Evolutionary conservation across 2,329 filamentous ascomycete genomes (phyloP), one percentile per base, ranked within the genome.

Genomic region (Pleoardoris graminearum): DNA sequence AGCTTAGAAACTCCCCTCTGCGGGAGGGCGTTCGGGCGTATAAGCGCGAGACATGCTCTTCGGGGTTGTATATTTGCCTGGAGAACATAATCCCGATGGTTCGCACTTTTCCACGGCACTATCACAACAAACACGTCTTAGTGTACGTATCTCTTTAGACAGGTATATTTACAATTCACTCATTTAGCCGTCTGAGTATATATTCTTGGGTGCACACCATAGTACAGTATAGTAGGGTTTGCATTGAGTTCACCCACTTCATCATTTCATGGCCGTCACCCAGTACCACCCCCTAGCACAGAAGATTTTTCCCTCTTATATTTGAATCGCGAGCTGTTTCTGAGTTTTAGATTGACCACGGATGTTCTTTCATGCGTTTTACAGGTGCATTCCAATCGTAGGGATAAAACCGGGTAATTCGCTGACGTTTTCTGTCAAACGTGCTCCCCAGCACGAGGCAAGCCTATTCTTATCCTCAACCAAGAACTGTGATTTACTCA

Each of bases 11-110:
- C 21, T 37, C 43, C 22, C 33, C 14, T 25, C 16, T 16, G 17
- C 10, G 21, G 29, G 14, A 27, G 32, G 43, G 30, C 32, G 30
- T 36, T 37, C 21, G 12, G 10, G 17, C 17, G 14, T 27, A 16
- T 37, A 47, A 47, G 33, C 32, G 32, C 44, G 44, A 47, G 44
- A 47, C 43, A 46, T 36, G 30, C 43, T 16, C 12, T 17, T 46
- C 42, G 42, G 29, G 29, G 29, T 35, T 32, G 17, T 17, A 23
- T 17, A 19, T 4, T 19, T 42, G 39, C 39, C n/a, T 43, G 16
- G 7, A 21, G 8, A 21, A 43, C 16, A 45, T 30, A 38, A 47
- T 19, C 32, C 44, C 44, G 44, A 38, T 27, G 33, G 44, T 33
- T 30, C 46, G 46, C 36, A 11, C 46, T 30, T 36, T 41, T 11